Conservation (phyloP, 1,139 yeast species). For the Kodamaea sp. region DNA sequence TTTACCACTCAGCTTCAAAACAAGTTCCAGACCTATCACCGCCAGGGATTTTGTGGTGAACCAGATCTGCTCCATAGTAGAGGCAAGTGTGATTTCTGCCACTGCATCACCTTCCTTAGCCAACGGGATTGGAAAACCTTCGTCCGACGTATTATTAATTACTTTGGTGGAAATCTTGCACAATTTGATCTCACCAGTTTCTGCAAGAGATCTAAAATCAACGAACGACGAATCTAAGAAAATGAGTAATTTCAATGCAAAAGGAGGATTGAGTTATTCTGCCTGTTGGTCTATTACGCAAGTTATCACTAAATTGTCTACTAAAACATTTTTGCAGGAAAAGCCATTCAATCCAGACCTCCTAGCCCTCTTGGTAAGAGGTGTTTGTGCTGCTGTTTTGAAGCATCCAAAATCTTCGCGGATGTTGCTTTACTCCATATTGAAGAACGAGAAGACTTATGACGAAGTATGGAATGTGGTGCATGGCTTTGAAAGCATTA, state of each 20-base stretch:
- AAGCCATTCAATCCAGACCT: constrained; percentile 55
- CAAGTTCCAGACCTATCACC: constrained; percentile 41
- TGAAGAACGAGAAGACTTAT: constrained; percentile 48
- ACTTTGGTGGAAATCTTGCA: constrained; percentile 58
- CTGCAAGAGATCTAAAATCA: constrained; percentile 17
- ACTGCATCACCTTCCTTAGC: constrained; percentile 1
- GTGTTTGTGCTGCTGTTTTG: constrained; percentile 52
- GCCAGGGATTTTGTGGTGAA: constrained; percentile 63
- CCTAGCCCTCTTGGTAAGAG: constrained; percentile 57
- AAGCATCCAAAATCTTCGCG: constrained; percentile 53
- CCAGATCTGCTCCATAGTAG: constrained; percentile 47
- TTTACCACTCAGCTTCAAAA: constrained; percentile 51
- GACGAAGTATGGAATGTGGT: constrained; percentile 36
- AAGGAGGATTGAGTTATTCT: constrained; percentile 58
- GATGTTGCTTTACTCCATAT: constrained; percentile 52
- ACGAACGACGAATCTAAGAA: constrained; percentile 29
- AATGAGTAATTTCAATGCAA: constrained; percentile 33
- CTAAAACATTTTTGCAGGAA: constrained; percentile 41
- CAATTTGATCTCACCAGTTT: constrained; percentile 55
- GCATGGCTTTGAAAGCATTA: constrained; percentile 20
- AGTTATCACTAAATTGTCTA: constrained; percentile 48
- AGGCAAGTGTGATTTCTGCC: constrained; percentile 13
- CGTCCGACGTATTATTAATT: constrained; percentile 31
- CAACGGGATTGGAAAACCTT: constrained; percentile 1
- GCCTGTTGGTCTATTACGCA: constrained; percentile 60